A percentile compares a stretch with the other conserved stretches of the same genome.
Conservation (phyloP, 1,139 yeast genomes). For the Pichia sp. region DNA sequence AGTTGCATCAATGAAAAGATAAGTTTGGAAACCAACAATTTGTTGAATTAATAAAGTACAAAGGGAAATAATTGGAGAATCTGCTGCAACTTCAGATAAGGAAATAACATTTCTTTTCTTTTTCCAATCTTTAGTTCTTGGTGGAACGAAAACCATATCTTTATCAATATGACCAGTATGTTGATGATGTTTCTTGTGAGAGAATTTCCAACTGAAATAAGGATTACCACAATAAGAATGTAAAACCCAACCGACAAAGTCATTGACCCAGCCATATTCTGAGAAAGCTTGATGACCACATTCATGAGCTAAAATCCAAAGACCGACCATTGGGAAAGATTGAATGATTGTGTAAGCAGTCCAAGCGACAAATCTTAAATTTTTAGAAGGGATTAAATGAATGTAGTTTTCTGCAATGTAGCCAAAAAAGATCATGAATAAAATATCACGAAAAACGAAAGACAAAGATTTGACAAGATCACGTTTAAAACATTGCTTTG, state of each 20-base stretch:
- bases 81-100: slow-evolving; percentile 59
- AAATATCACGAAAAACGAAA: slow-evolving; percentile 62
- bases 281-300: slow-evolving; percentile 87
- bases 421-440: slow-evolving; percentile 45
- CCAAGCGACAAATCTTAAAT: slow-evolving; percentile 46
- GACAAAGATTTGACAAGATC: slow-evolving; percentile 49
- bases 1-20: slow-evolving; percentile 66
- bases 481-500: slow-evolving; percentile 70
- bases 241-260: slow-evolving; percentile 73
- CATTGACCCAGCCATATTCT: slow-evolving; percentile 63
- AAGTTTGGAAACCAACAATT: slow-evolving; percentile 66
- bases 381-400: slow-evolving; percentile 41
- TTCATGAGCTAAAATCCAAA: slow-evolving; percentile 87
- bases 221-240: slow-evolving; percentile 79
- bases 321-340: slow-evolving; percentile 67
- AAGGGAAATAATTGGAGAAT: slow-evolving; percentile 64
- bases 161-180: slow-evolving; percentile 76
- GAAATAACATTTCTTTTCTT: slow-evolving; percentile 34
- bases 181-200: slow-evolving; percentile 83
- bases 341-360: slow-evolving; percentile 35
- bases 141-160: slow-evolving; percentile 81
- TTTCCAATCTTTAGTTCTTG: slow-evolving; percentile 47
- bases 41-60: slow-evolving; percentile 58
- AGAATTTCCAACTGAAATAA: slow-evolving; percentile 78
- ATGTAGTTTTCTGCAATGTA: slow-evolving; percentile 50